A percentile compares a stretch with the other conserved stretches of the same genome.
These are phyloP conservation scores for Comarum palustre DNA, from an alignment of 306 rosid species.

Conservation along the genomic window DNA sequence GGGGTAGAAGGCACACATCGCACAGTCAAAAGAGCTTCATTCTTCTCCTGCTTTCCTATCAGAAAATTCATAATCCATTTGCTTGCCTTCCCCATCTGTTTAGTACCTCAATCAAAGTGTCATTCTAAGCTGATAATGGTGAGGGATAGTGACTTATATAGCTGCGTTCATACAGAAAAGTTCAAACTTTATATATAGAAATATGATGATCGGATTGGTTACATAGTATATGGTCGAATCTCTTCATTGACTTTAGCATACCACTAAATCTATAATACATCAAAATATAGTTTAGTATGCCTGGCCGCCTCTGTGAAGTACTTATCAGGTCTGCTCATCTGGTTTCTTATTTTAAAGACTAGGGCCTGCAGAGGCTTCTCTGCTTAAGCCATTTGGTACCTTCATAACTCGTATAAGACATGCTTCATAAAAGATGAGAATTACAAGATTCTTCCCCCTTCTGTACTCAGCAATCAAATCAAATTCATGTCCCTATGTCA, in stretches of 20 bases:
- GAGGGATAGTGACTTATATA: background rate
- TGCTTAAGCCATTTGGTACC: slow-evolving; percentile 68
- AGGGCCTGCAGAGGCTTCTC: slow-evolving; percentile 58
- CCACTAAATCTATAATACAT: background rate
- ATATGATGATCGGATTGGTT: slow-evolving; percentile 1
- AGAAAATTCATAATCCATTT: slow-evolving; percentile 75
- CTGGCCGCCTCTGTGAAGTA: slow-evolving; percentile 9
- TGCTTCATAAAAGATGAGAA: background rate
- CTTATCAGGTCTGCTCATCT: slow-evolving; percentile 23
- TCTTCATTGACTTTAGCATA: slow-evolving; percentile 24
- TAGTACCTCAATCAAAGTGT: background rate
- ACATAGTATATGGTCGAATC: slow-evolving; percentile 5
- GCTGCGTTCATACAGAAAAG: background rate
- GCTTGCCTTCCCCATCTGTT: slow-evolving; percentile 67
- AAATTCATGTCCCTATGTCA: background rate
- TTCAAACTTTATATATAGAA: background rate
- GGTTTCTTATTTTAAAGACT: slow-evolving; percentile 25
- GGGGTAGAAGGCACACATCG: background rate
- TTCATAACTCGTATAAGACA: slow-evolving; percentile 9
- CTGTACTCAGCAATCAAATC: slow-evolving; percentile 15
- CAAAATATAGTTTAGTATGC: slow-evolving; percentile 6
- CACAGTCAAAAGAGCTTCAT: slow-evolving; percentile 18
- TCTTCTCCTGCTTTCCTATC: slow-evolving; percentile 57
- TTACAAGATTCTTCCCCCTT: background rate
- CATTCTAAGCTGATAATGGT: background rate